Percentiles rank a stretch among this genome's conserved stretches.
Evolutionary conservation across 192 early-diverging fungal species (phyloP).

Genomic region (Linderina pennispora): DNA sequence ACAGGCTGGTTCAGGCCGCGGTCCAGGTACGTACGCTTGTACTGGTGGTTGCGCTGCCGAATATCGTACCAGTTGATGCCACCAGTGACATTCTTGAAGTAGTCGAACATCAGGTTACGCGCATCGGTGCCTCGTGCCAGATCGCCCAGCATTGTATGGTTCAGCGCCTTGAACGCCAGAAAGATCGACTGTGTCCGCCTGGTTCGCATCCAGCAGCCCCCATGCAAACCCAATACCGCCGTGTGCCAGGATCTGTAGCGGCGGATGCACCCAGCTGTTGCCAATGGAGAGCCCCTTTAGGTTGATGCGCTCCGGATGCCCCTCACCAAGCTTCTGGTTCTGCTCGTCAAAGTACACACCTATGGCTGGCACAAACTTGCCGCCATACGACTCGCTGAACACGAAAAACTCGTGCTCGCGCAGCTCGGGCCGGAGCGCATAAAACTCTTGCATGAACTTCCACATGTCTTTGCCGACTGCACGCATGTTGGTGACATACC

Average conservation of each 20-base stretch:
- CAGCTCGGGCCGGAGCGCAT: slow-evolving; percentile 57
- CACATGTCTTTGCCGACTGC: slow-evolving; percentile 66
- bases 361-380: slow-evolving; percentile 69
- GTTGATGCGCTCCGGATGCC: slow-evolving; percentile 26
- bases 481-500: slow-evolving; percentile 65
- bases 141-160: slow-evolving; percentile 30
- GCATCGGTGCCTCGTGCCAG: slow-evolving; percentile 46
- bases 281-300: slow-evolving; percentile 53
- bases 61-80: slow-evolving; percentile 75
- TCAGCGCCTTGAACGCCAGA: slow-evolving; percentile 39
- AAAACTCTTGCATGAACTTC: slow-evolving; percentile 66
- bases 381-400: slow-evolving; percentile 59
- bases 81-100: slow-evolving; percentile 61
- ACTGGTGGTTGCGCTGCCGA: slow-evolving; percentile 54
- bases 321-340: slow-evolving; percentile 40
- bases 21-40: slow-evolving; percentile 59
- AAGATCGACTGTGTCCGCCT: slow-evolving; percentile 38
- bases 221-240: slow-evolving; percentile 36
- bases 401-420: slow-evolving; percentile 56
- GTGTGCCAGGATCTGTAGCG: slow-evolving; percentile 39
- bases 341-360: slow-evolving; percentile 54
- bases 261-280: slow-evolving; percentile 45
- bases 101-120: slow-evolving; percentile 56
- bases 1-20: slow-evolving; percentile 49
- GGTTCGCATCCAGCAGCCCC: slow-evolving; percentile 31